Evolutionary conservation across 306 rosid species (phyloP).

Genomic region (Rubus parviflorus): DNA sequence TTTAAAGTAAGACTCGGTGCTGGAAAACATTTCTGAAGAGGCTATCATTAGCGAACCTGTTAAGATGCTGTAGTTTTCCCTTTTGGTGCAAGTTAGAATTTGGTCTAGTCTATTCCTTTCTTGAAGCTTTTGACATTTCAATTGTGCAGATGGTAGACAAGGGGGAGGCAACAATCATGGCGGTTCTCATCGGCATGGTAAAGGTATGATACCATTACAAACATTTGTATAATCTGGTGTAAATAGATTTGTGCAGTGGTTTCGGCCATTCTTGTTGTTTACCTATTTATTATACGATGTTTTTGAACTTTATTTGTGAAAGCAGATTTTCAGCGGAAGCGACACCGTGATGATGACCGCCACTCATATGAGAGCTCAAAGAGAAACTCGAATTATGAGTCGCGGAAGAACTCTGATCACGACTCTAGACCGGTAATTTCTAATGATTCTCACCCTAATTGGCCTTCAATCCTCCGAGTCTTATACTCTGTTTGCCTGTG

Average conservation of each 20-base stretch:
- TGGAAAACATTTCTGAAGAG: neutral
- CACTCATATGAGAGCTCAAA: constrained; percentile 61
- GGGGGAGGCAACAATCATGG: constrained; percentile 75
- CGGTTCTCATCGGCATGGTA: constrained; percentile 64
- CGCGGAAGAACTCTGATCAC: constrained; percentile 67
- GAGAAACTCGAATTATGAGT: constrained; percentile 67
- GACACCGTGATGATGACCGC: constrained; percentile 80
- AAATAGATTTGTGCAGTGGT: constrained; percentile 5
- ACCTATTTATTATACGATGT: neutral
- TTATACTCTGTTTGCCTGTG: constrained; percentile 16
- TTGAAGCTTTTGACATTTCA: constrained; percentile 14
- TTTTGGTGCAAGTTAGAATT: neutral
- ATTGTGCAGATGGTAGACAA: constrained; percentile 76
- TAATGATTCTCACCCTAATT: constrained; percentile 19
- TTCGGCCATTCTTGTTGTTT: neutral
- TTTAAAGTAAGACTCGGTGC: neutral
- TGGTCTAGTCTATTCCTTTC: neutral
- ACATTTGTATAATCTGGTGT: constrained; percentile 18
- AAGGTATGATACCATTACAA: constrained; percentile 54
- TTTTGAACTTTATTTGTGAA: constrained; percentile 11
- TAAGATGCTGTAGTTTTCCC: neutral
- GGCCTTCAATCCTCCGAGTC: neutral
- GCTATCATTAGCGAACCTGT: neutral
- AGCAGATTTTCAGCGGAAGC: constrained; percentile 67
- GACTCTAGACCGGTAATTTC: constrained; percentile 82